Conservation (phyloP, 768 basidiomycete species). For the Suillus discolor region DNA sequence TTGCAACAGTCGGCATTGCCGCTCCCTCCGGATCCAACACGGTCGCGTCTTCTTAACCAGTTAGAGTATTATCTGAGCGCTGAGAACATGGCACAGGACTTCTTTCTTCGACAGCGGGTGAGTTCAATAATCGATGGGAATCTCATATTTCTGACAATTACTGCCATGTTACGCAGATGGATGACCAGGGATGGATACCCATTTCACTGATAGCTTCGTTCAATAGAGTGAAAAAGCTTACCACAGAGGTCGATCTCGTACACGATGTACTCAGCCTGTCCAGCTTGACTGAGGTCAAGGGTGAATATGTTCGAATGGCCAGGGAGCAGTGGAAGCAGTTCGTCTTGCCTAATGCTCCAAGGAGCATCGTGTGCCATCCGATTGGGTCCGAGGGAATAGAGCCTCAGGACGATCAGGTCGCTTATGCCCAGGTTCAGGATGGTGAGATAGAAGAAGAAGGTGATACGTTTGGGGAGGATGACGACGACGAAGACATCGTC, state of each 20-base stretch:
- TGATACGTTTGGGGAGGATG: conserved; percentile 51
- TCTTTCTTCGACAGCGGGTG: conserved; percentile 78
- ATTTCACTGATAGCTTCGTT: conserved; percentile 84
- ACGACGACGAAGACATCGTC: conserved; percentile 78
- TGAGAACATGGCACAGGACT: conserved; percentile 88
- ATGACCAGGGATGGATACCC: conserved; percentile 84
- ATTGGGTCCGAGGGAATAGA: conserved; percentile 7
- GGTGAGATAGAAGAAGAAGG: conserved; percentile 26
- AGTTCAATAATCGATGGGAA: conserved; percentile 28
- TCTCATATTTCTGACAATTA: conserved; percentile 2
- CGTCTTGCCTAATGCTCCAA: conserved; percentile 58
- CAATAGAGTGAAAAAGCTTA: conserved; percentile 76
- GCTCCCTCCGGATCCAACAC: conserved; percentile 65
- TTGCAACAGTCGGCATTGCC: conserved; percentile 46
- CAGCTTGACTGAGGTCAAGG: conserved; percentile 66
- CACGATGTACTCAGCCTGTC: conserved; percentile 71
- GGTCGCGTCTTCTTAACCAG: conserved; percentile 76
- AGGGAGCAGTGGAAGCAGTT: conserved; percentile 59
- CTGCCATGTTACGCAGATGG: conserved; percentile 64
- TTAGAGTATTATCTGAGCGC: conserved; percentile 92
- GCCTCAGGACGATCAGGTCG: not conserved
- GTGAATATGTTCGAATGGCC: conserved; percentile 69
- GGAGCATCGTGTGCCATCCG: conserved; percentile 37
- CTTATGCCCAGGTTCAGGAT: conserved; percentile 12
- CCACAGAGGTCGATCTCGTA: conserved; percentile 60